Base-by-base conservation (phyloP, 1,284 basidiomycete species). In the Trichosporon inkin region DNA sequence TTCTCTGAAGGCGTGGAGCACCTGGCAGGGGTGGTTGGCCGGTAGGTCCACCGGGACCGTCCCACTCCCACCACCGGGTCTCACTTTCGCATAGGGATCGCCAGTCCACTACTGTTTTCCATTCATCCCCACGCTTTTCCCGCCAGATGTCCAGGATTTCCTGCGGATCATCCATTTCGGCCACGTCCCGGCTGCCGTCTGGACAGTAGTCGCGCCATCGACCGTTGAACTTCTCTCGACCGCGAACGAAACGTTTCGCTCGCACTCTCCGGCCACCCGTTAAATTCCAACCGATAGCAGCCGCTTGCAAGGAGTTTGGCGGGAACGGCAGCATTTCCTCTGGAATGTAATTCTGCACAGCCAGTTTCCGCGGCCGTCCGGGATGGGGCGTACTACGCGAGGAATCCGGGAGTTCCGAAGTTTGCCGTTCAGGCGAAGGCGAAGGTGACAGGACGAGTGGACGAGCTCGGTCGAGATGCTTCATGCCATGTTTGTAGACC, bases 221-320 rank as follows among this genome's bases (percentile, higher is more conserved):
- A 8, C 77, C 77, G 17, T 55, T 53, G 58, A 77, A 79, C 49
- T 69, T 71, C 56, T 79, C 77, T 28, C 76, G 64, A 11, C 69
- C 71, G 10, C 76, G 64, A 1, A 74, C 68, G 19, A 75, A 65
- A n/a, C 73, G 68, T 51, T 74, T 74, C 16, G 72, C 62, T 8
- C 73, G 71, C 8, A 74, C 65, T 14, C 68, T 58, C 37, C 68
- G 70, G 2, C 77, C 77, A 4, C 77, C 77, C 3, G 70, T 77
- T n/a, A 73, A 47, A 52, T 75, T 74, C 73, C 73, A 79, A 3
- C 71, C 77, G 2, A 79, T 70, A 0, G 75, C 72, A 5, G 62
- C 57, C 1, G 74, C 75, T 6, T 65, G 58, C 2, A 69, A 58
- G 1, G 73, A 71, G 57, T 74, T 74, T 1, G 75, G 70, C 1